phyloP scores from a whole-genome alignment of 352 stramenopile genomes.

The Lagenidium sp. region DNA sequence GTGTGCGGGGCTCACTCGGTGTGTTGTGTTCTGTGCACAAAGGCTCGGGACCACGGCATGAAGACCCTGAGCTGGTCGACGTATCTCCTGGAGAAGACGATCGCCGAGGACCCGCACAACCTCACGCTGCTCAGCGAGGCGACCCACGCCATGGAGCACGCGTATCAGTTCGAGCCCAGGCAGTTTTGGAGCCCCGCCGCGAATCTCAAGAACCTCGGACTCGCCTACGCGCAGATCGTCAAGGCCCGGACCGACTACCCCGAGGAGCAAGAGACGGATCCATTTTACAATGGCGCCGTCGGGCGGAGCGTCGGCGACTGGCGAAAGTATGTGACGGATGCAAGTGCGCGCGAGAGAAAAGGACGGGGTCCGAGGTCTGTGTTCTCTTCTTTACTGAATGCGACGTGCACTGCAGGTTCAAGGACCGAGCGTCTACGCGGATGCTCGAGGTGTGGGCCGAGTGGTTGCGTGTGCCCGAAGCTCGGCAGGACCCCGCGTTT shows the following conservation, averaged over 20 bases:
- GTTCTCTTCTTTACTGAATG: neutral
- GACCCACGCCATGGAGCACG: slow-evolving; percentile 59
- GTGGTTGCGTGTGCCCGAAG: slow-evolving; percentile 44
- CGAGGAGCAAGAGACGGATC: slow-evolving; percentile 10
- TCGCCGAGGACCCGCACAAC: slow-evolving; percentile 61
- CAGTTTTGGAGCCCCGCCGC: slow-evolving; percentile 49
- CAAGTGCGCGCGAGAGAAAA: neutral
- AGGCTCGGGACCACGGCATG: slow-evolving; percentile 69
- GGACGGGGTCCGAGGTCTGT: neutral
- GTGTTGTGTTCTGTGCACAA: neutral
- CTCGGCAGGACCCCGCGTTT: slow-evolving; percentile 36
- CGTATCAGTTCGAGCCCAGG: slow-evolving; percentile 52
- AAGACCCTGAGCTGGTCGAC: slow-evolving; percentile 76
- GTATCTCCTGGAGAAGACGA: slow-evolving; percentile 81
- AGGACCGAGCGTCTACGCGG: slow-evolving; percentile 47
- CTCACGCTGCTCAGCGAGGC: slow-evolving; percentile 58
- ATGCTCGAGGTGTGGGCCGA: slow-evolving; percentile 66
- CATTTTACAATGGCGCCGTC: slow-evolving; percentile 41
- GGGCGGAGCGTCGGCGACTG: slow-evolving; percentile 24
- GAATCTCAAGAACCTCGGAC: slow-evolving; percentile 90
- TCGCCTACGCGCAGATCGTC: slow-evolving; percentile 92
- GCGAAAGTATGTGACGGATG: slow-evolving; percentile 39
- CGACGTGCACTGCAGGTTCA: slow-evolving; percentile 24
- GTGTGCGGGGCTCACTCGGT: neutral
- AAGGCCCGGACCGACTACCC: slow-evolving; percentile 62